Conservation (phyloP, 2,329 filamentous ascomycete genomes). For the Lasiodiplodia theobromae region DNA sequence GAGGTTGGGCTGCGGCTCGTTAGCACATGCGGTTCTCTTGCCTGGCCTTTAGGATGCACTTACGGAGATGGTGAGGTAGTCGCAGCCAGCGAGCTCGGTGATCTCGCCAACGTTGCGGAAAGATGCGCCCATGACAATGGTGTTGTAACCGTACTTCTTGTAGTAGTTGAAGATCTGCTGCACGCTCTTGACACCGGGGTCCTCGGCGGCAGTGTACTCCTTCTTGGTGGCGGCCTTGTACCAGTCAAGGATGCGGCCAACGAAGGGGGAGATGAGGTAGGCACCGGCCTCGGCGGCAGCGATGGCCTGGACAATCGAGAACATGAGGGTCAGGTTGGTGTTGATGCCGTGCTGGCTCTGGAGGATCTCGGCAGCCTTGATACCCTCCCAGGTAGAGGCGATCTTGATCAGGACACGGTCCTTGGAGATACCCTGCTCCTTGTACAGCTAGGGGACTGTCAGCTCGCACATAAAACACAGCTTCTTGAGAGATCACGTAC, state of each 20-base stretch:
- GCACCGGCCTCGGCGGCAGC: conserved; percentile 93
- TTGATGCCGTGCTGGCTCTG: conserved; percentile 97
- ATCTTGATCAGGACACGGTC: conserved; percentile 98
- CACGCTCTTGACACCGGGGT: conserved; percentile 95
- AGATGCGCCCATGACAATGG: conserved; percentile 99
- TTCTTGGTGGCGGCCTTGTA: conserved; percentile 97
- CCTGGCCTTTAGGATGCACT: conserved; percentile 45
- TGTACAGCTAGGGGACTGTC: conserved; percentile 76
- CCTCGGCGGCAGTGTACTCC: conserved; percentile 86
- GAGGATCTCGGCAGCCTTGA: conserved; percentile 97
- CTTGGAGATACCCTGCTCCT: conserved; percentile 88
- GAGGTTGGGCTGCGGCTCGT: conserved; percentile 73
- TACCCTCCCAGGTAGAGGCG: conserved; percentile 98
- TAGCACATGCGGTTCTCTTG: neutral
- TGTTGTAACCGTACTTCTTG: conserved; percentile 99
- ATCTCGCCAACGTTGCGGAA: conserved; percentile 98
- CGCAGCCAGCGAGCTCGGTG: conserved; percentile 96
- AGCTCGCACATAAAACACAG: conserved; percentile 32
- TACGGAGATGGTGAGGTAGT: conserved; percentile 98
- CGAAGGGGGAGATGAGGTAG: conserved; percentile 99
- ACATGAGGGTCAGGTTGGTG: conserved; percentile 99
- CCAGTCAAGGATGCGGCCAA: conserved; percentile 99
- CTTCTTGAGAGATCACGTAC: conserved; percentile 59
- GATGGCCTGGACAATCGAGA: conserved; percentile 93
- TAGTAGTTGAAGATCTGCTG: conserved; percentile 99